Conservation (phyloP, 495 filamentous ascomycete species). For the Penicillium desertorum region DNA sequence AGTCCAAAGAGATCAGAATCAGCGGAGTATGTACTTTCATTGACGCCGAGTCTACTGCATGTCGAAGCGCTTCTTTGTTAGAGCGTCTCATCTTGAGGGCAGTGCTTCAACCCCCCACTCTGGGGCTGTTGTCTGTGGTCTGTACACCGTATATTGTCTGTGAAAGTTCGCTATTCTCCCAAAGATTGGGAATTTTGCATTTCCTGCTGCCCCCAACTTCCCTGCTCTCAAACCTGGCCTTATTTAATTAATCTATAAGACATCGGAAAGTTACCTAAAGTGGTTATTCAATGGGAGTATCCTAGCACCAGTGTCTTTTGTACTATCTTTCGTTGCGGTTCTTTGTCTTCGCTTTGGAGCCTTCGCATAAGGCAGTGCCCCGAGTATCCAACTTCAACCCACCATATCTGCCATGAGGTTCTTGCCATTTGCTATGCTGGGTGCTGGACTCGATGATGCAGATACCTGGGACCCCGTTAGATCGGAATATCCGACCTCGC, state of each 20-base stretch:
- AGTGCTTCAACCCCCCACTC: constrained; percentile 12
- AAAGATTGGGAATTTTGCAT: not conserved
- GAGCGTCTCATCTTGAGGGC: constrained; percentile 4
- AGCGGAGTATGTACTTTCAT: not conserved
- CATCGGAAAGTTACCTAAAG: not conserved
- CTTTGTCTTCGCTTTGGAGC: constrained; percentile 6
- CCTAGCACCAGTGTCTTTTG: not conserved
- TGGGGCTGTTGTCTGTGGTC: not conserved
- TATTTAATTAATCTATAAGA: not conserved
- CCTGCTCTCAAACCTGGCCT: not conserved
- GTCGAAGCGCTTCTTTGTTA: not conserved
- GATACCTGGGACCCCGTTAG: too few species aligned
- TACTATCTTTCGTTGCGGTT: not conserved
- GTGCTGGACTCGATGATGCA: not conserved
- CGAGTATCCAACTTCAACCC: not conserved
- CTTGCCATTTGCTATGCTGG: not conserved
- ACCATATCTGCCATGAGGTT: not conserved
- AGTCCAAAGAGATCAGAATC: not conserved
- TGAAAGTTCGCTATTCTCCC: not conserved
- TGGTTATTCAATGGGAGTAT: not conserved
- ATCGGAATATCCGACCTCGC: not conserved
- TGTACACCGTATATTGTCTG: not conserved
- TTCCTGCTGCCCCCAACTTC: not conserved
- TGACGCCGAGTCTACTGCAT: constrained; percentile 6
- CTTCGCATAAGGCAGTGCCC: constrained; percentile 8